A percentile compares a stretch with the other conserved stretches of the same genome.
These are phyloP conservation scores for Pilobolus umbonatus DNA, from an alignment of 192 early-diverging fungal species.

Conservation along the genomic window DNA sequence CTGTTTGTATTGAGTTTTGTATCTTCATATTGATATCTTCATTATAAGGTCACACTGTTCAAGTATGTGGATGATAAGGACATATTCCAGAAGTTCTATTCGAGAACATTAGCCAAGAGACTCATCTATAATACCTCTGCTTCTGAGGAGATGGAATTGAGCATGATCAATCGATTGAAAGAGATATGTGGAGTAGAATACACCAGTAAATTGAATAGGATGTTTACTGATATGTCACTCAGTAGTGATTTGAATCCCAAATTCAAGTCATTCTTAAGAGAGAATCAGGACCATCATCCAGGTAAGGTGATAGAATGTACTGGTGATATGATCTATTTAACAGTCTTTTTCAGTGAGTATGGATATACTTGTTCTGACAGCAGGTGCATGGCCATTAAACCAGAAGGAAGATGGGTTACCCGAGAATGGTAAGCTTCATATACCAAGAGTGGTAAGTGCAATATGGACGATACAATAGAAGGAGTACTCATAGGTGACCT, in stretches of 20 bases:
- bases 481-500: no score
- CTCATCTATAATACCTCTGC: slow-evolving; percentile 66
- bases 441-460: slow-evolving; percentile 75
- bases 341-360: slow-evolving; percentile 55
- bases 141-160: slow-evolving; percentile 76
- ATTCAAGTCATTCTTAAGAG: slow-evolving; percentile 42
- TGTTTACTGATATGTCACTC: slow-evolving; percentile 84
- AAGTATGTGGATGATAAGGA: slow-evolving; percentile 90
- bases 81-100: slow-evolving; percentile 89
- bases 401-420: slow-evolving; percentile 16
- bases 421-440: slow-evolving; percentile 5
- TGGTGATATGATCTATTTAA: no score
- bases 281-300: slow-evolving; percentile 38
- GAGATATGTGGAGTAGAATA: slow-evolving; percentile 81
- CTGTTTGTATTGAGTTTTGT: not conserved
- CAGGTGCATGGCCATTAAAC: slow-evolving; percentile 78
- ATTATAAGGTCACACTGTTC: no score
- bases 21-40: slow-evolving; percentile 43
- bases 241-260: slow-evolving; percentile 60
- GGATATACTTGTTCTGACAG: slow-evolving; percentile 68
- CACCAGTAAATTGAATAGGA: slow-evolving; percentile 76
- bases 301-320: no score
- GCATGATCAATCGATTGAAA: slow-evolving; percentile 79
- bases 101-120: slow-evolving; percentile 75
- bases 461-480: no score